Evolutionary conservation across 2,329 filamentous ascomycete species (phyloP).

Genomic region (Apiospora arundinis): DNA sequence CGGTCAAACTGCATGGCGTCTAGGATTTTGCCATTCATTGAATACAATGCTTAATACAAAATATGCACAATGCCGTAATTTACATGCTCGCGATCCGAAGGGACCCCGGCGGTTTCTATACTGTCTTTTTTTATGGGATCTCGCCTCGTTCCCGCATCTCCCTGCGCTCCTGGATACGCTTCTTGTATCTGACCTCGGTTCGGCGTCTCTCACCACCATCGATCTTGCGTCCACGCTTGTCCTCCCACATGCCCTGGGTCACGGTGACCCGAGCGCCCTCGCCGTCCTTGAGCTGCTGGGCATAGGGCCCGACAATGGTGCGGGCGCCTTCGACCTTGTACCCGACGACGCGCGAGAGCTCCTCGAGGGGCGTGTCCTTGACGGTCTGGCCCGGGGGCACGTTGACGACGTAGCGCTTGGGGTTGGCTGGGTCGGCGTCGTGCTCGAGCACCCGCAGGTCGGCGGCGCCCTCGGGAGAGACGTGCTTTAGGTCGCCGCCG

Average conservation of each 20-base stretch:
- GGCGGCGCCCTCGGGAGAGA: constrained; percentile 60
- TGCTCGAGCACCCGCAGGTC: constrained; percentile 55
- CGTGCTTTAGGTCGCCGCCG: constrained; percentile 81
- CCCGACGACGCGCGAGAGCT: constrained; percentile 62
- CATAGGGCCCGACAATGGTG: constrained; percentile 77
- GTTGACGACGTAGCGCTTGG: constrained; percentile 61
- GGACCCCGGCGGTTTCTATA: background rate
- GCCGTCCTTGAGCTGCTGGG: constrained; percentile 71
- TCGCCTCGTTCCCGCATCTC: constrained; percentile 56
- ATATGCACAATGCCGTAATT: constrained; percentile 22
- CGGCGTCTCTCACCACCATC: constrained; percentile 93
- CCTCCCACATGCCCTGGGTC: constrained; percentile 92
- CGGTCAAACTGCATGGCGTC: constrained; percentile 11
- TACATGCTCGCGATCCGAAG: constrained; percentile 12
- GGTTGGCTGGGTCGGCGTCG: constrained; percentile 45
- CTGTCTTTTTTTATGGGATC: constrained; percentile 25
- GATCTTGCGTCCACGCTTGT: constrained; percentile 85
- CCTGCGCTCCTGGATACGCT: constrained; percentile 77
- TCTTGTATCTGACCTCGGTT: constrained; percentile 87
- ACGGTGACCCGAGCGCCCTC: constrained; percentile 70
- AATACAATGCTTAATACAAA: constrained; percentile 24
- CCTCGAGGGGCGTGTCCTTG: constrained; percentile 39
- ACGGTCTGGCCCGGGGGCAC: constrained; percentile 54
- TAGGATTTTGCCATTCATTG: constrained; percentile 14
- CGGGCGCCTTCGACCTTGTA: constrained; percentile 73